Evolutionary conservation across 495 filamentous ascomycete genomes (phyloP).

Genomic region (Penicillium roqueforti): DNA sequence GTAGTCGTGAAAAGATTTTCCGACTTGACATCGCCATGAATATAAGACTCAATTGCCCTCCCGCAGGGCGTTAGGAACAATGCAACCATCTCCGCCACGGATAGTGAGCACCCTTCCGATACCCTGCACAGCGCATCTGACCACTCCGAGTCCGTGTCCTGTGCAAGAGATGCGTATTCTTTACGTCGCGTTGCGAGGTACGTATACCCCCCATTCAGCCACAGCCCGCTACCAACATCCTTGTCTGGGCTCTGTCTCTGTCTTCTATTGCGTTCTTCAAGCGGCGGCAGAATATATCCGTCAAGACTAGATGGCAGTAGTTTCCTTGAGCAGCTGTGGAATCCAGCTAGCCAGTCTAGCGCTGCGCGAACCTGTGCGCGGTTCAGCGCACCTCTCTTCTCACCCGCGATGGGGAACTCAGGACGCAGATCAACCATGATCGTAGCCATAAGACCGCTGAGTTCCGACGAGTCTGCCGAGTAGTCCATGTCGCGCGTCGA

Average conservation of each 20-base stretch:
- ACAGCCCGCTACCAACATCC: constrained; percentile 16
- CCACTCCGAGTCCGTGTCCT: constrained; percentile 34
- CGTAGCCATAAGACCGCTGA: constrained; percentile 26
- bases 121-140: constrained; percentile 21
- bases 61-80: constrained; percentile 27
- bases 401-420: constrained; percentile 27
- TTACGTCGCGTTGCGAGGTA: constrained; percentile 36
- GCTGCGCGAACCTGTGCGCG: constrained; percentile 26
- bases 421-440: constrained; percentile 35
- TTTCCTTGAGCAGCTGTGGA: constrained; percentile 28
- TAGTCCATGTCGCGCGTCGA: constrained; percentile 26
- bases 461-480: constrained; percentile 10
- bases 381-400: constrained; percentile 25
- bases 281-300: constrained; percentile 27
- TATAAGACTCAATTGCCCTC: constrained; percentile 32
- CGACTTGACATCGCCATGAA: constrained; percentile 42
- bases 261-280: constrained; percentile 25
- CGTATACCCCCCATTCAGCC: constrained; percentile 41
- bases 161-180: constrained; percentile 30
- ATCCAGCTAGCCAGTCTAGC: constrained; percentile 32
- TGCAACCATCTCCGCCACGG: constrained; percentile 33
- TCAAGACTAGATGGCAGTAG: constrained; percentile 19
- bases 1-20: constrained; percentile 41
- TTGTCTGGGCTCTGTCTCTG: not conserved
- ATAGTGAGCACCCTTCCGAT: constrained; percentile 14